Conservation (phyloP, 192 early-diverging fungal species). For the Coemansia sp. region DNA sequence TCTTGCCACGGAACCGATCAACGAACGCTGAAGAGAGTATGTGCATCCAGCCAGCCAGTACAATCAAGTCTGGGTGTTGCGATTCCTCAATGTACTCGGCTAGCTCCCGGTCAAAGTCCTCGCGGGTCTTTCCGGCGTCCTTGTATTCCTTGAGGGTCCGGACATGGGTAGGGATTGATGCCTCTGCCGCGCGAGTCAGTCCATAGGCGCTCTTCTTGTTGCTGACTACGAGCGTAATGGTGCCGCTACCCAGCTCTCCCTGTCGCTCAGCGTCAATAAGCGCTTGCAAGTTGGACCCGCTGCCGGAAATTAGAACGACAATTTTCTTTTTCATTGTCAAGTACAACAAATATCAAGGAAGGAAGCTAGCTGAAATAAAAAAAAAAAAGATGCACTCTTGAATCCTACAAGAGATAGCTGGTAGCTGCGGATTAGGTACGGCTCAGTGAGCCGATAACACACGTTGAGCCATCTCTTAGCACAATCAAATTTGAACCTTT, state of each 20-base stretch:
- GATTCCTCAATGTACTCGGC: slow-evolving; percentile 66
- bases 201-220: slow-evolving; percentile 88
- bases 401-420: background rate
- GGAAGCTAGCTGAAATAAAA: background rate
- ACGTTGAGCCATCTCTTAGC: background rate
- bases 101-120: slow-evolving; percentile 88
- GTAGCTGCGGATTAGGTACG: slow-evolving; percentile 8
- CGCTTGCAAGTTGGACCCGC: slow-evolving; percentile 96
- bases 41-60: slow-evolving; percentile 99
- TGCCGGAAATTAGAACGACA: slow-evolving; percentile 94
- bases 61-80: slow-evolving; percentile 77
- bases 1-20: slow-evolving; percentile 65
- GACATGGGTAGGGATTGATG: slow-evolving; percentile 81
- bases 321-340: slow-evolving; percentile 54
- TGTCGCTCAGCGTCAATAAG: slow-evolving; percentile 79
- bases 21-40: slow-evolving; percentile 91
- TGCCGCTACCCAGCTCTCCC: slow-evolving; percentile 58
- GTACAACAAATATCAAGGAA: background rate
- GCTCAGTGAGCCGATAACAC: background rate
- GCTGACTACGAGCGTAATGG: slow-evolving; percentile 88
- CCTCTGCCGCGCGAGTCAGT: slow-evolving; percentile 81
- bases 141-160: slow-evolving; percentile 85
- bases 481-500: background rate
- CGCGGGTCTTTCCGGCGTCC: slow-evolving; percentile 79
- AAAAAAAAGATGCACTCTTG: background rate